These are phyloP conservation scores for Scutellaria galericulata DNA, from an alignment of 257 asterid species.

Conservation along the genomic window DNA sequence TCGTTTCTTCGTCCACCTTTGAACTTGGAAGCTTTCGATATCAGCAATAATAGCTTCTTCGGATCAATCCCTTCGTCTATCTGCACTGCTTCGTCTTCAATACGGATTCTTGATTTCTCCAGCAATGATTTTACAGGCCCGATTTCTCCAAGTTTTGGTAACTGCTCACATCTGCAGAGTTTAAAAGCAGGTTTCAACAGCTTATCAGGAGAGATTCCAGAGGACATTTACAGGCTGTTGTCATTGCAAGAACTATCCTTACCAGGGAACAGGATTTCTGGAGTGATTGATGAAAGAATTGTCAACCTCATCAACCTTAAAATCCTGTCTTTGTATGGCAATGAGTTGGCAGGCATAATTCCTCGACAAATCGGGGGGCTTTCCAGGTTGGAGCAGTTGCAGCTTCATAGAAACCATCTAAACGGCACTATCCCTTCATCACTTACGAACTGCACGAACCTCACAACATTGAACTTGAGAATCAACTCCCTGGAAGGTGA, in stretches of 20 bases:
- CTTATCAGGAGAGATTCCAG: constrained; percentile 68
- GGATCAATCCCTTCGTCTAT: constrained; percentile 64
- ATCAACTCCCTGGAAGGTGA: constrained; percentile 74
- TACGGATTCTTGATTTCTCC: constrained; percentile 65
- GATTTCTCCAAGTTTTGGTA: constrained; percentile 53
- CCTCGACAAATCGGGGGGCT: constrained; percentile 70
- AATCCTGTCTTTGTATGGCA: constrained; percentile 60
- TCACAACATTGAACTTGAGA: constrained; percentile 62
- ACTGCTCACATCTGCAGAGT: constrained; percentile 51
- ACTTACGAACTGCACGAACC: constrained; percentile 66
- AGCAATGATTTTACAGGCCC: constrained; percentile 63
- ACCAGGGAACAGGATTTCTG: constrained; percentile 69
- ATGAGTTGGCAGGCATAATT: constrained; percentile 60
- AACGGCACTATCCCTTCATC: constrained; percentile 75
- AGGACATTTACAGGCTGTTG: constrained; percentile 49
- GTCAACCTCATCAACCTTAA: constrained; percentile 57
- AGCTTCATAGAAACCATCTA: constrained; percentile 71
- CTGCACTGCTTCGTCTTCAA: constrained; percentile 50
- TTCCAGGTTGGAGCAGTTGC: constrained; percentile 59
- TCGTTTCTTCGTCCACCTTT: constrained; percentile 51
- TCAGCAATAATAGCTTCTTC: constrained; percentile 70
- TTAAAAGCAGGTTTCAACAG: constrained; percentile 70
- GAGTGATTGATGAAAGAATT: constrained; percentile 50
- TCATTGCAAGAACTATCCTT: constrained; percentile 61
- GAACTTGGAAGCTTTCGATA: constrained; percentile 55